Evolutionary conservation across 331 rosid species (phyloP), one percentile per base, ranked within the genome.

Genomic region (Quercus tomentella): DNA sequence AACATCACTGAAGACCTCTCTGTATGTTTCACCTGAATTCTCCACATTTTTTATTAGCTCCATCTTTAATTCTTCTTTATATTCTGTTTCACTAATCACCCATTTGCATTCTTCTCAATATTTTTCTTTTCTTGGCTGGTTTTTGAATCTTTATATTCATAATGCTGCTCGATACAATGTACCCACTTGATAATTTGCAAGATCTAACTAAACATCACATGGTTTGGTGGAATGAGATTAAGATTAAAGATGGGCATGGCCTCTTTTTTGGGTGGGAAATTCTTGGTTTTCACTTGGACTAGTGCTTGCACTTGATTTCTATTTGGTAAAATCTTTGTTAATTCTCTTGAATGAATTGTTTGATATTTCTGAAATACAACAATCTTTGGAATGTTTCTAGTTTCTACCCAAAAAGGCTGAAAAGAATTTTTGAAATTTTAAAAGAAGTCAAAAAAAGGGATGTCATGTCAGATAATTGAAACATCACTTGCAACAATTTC

Each of bases 1-100:
- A 79, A 57, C 84, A 82, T 91, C 33, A 76, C 86, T 30, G 73
- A 79, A 1, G 89, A 88, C 76, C 25, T 90, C 74, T 90, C 92
- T 49, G 95, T 88, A 86, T 33, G 88, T 81, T 11, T 6, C 35
- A 61, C 31, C 12, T 41, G 12, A 41, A 41, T 41, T 41, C 45
- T 63, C 1, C 6, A 22, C 11, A 62, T 31, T 30, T 22, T 65
- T 2, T 56, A 7, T 23, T 31, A 0, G 12, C 30, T 7, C 26
- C 0, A 1, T 33, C 56, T 35, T 51, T 33, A 1, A 6, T 63
- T 56, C 18, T 6, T 61, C 1, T 2, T 5, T 41, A 14, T 2
- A n/a, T 25, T 6, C 56, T 45, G 23, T 18, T 28, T 30, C 30
- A 28, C 5, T 51, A 18, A 21, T 22, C n/a, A 30, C 41, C 15